These are phyloP conservation scores for Phyllosticta citribraziliensis DNA, from an alignment of 2,329 filamentous ascomycete species.

Conservation along the genomic window DNA sequence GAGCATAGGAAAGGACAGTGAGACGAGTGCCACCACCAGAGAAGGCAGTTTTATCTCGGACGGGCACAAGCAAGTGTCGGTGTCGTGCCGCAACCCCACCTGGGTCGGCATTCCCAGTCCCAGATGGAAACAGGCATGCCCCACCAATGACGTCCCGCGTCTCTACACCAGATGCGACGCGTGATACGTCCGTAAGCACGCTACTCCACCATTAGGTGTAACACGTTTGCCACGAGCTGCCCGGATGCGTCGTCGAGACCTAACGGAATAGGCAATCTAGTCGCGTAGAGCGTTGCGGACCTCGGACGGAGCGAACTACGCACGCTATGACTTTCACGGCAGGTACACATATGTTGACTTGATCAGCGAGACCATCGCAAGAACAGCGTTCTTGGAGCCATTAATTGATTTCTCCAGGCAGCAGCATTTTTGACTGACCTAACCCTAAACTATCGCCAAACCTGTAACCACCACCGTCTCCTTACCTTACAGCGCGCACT, in stretches of 20 bases:
- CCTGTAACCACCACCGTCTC: background rate
- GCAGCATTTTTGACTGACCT: background rate
- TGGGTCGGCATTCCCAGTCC: background rate
- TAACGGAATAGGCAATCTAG: background rate
- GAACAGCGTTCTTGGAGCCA: background rate
- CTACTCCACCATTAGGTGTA: background rate
- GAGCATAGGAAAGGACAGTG: background rate
- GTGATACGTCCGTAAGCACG: background rate
- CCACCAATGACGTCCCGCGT: background rate
- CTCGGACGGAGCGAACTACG: background rate
- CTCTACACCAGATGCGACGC: background rate
- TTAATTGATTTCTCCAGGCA: background rate
- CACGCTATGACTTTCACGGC: background rate
- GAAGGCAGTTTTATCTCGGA: background rate
- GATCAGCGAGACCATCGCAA: background rate
- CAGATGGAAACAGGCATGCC: background rate
- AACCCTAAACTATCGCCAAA: background rate
- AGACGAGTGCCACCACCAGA: background rate
- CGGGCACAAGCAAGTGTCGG: background rate
- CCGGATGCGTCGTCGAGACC: background rate
- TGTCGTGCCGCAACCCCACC: background rate
- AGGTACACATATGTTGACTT: background rate
- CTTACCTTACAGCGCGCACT: slow-evolving; percentile 30
- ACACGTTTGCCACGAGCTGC: background rate
- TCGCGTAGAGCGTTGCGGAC: background rate